Base-by-base conservation (phyloP, 2,329 filamentous ascomycete genomes). In the Pseudocercospora crystallina region DNA sequence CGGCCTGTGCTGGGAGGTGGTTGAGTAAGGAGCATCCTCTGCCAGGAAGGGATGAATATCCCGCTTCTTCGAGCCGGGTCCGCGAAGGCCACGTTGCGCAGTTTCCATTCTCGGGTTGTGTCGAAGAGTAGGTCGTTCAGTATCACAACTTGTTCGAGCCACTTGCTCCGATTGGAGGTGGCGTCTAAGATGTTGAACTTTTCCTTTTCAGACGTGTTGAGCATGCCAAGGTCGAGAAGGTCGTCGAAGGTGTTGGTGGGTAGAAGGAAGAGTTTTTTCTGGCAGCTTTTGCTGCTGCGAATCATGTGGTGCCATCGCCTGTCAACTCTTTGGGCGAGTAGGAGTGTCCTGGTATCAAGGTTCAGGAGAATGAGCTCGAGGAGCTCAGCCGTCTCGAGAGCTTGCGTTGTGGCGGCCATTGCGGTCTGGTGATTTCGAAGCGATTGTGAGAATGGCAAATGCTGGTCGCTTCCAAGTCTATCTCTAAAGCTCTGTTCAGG, bases 181-280 rank as follows among this genome's bases (percentile, higher is more conserved):
- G 53, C 49, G 29, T 56, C 53, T n/a, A 56, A 35, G 31, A 56
- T 56, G 36, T 56, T 56, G 42, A 47, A 56, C 11, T 42, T 47
- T 20, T 47, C 46, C 9, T 49, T 42, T 32, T 47, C 32, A 7
- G 49, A 39, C 8, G 46, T 43, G 30, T 53, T 42, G 2, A 55
- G 52, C 10, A 58, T 33, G 26, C 48, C 47, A 11, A 55, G 40
- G 8, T 52, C 37, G n/a, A 55, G 45, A 31, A 56, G 45, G 8
- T 57, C 51, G 32, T 57, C 53, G 26, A 49, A 54, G 7, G 50
- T 53, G 9, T 51, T 56, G 3, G 54, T 53, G 5, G 54, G 54
- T 5, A 53, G 47, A 36, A 60, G 35, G 51, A 60, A 60, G 29
- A 60, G 56, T 37, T 54, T 58, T 41, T 54, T 52, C 38, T 58